Percentiles rank a stretch among this genome's conserved stretches.
These are phyloP conservation scores for Saccharomyces pastorianus DNA, from an alignment of 1,139 yeast species.

Conservation along the genomic window DNA sequence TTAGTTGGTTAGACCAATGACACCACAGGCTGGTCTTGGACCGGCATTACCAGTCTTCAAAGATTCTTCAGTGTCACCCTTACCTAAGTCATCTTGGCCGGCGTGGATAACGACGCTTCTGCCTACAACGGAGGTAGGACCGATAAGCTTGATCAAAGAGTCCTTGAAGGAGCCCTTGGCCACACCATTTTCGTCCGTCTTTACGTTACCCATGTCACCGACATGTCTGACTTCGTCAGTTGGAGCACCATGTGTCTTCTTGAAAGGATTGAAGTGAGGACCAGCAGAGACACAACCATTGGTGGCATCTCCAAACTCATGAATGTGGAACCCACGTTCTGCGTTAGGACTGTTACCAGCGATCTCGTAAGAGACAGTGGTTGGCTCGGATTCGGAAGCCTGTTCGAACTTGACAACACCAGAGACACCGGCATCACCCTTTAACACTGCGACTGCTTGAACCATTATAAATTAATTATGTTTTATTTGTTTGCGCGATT, in stretches of 20 bases:
- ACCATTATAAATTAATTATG: slow-evolving; percentile 16
- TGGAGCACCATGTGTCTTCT: slow-evolving; percentile 91
- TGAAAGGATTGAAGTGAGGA: slow-evolving; percentile 95
- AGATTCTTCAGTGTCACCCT: slow-evolving; percentile 91
- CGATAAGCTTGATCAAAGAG: slow-evolving; percentile 65
- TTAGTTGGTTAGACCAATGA: slow-evolving; percentile 67
- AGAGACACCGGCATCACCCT: slow-evolving; percentile 85
- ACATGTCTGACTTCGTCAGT: slow-evolving; percentile 85
- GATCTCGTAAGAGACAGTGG: slow-evolving; percentile 81
- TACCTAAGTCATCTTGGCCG: slow-evolving; percentile 93
- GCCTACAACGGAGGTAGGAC: slow-evolving; percentile 81
- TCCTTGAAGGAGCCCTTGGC: slow-evolving; percentile 88
- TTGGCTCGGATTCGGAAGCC: slow-evolving; percentile 65
- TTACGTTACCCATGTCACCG: slow-evolving; percentile 93
- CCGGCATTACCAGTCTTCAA: slow-evolving; percentile 98
- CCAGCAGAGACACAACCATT: slow-evolving; percentile 99
- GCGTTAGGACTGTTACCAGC: slow-evolving; percentile 82
- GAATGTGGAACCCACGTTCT: slow-evolving; percentile 94
- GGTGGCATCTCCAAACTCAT: slow-evolving; percentile 97
- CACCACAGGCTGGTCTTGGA: slow-evolving; percentile 98
- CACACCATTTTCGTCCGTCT: slow-evolving; percentile 76
- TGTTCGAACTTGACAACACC: slow-evolving; percentile 88
- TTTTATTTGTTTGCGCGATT: not conserved
- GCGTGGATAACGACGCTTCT: slow-evolving; percentile 95
- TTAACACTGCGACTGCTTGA: slow-evolving; percentile 76